Evolutionary conservation across 345 rosid species (phyloP), one percentile per base, ranked within the genome.

Genomic region (Gossypium ekmanianum): DNA sequence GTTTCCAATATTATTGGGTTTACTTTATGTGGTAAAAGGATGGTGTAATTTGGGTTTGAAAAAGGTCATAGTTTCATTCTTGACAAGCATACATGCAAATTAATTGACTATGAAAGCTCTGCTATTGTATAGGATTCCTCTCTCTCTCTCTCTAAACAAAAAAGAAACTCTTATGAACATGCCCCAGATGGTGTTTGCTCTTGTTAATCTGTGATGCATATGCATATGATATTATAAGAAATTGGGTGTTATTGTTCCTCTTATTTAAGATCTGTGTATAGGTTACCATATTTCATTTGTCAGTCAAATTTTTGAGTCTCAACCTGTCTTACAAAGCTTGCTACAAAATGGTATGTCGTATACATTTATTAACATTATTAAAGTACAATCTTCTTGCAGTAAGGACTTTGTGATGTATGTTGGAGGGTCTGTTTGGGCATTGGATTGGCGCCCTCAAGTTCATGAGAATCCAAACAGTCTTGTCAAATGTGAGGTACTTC

Each of bases 361-460:
- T 43, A 24, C 41, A 45, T 57, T 57, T 45, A 22, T 73, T 18
- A 58, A 9, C 51, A 14, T 48, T 73, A 55, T 68, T 50, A 61
- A 61, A 50, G 50, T 64, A 24, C 34, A 69, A 73, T 78, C 29
- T 85, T 69, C 54, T 76, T 84, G 84, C 96, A 89, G 99, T 84
- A 88, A 87, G 66, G 99, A 93, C 75, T 91, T 90, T 76, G 81
- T 93, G 54, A 84, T 91, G 88, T 81, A 87, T 68, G 90, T 87
- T 78, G 97, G 99, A 74, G 99, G 98, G 52, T 84, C 96, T 62
- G 90, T 90, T 83, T 95, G 92, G 98, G 93, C 89, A 64, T 70
- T 95, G 81, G 97, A 95, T 85, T 93, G 99, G 99, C 89, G 97
- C 71, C 99, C 99, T 57, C 81, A 87, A 78, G 73, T 77, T 86